Evolutionary conservation across 768 basidiomycete genomes (phyloP), one percentile per base, ranked within the genome.

Genomic region (Leccinum subgranulosum): DNA sequence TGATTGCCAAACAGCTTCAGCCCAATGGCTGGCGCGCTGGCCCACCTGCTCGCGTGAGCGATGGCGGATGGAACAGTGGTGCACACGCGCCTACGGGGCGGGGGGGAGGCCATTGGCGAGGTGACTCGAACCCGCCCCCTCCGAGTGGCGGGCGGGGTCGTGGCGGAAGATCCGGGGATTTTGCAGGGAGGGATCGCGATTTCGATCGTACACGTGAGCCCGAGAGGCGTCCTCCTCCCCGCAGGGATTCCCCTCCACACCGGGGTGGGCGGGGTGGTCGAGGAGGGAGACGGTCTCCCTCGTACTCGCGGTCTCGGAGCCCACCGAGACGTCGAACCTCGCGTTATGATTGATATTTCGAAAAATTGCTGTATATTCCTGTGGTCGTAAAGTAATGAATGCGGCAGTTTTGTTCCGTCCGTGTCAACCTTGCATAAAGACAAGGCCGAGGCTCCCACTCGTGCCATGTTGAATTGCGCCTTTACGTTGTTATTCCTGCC

Each of bases 21-120:
- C 72, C 76, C 11, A 73, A 68, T 59, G 66, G 66, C 57, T 61
- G 69, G 71, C 70, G 69, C 74, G 62, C 60, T 69, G 73, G 66
- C 71, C 74, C 71, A 63, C 60, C 59, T 69, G 69, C 45, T 59
- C 68, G 71, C 34, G 74, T 75, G 29, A 74, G 75, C 11, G 83
- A 84, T 66, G 71, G 76, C 23, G 81, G 82, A 6, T 82, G 84
- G 81, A 77, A 73, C 25, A 75, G 76, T 47, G 69, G 77, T 45
- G 76, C 72, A 12, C 60, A 74, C 31, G 58, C 68, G 17, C 71
- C 72, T 6, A 64, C 67, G n/a, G 77, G 79, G 43, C 74, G 82
- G 10, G 83, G 85, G 47, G 83, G 84, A 41, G 87, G 88, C 1
- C 87, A 89, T 70, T 90, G 88, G 87, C 79, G 90, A 45, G 90